Conservation (phyloP, 208 protist genomes). For the Leishmania amazonensis region DNA sequence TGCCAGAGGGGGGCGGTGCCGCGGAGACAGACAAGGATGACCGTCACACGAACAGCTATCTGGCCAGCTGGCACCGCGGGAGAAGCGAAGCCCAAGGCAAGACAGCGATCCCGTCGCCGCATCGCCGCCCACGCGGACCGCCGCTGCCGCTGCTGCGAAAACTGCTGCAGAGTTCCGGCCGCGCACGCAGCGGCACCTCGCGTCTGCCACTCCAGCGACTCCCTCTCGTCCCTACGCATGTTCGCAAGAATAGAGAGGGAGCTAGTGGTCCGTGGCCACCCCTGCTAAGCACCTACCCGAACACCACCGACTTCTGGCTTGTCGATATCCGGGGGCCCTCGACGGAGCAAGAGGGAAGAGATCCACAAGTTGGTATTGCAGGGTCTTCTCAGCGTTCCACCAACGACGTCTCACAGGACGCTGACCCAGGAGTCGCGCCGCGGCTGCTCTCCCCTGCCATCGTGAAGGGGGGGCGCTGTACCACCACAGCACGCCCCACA, state of each 20-base stretch:
- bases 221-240: too few relatives aligned
- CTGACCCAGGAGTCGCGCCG: background rate
- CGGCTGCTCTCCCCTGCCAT: background rate
- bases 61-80: background rate
- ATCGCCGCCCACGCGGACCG: constrained; percentile 34
- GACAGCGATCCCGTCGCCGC: constrained; percentile 31
- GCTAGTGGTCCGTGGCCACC: background rate
- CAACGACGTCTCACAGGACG: background rate
- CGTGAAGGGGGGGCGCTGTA: background rate
- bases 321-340: background rate
- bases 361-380: background rate
- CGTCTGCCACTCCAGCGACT: background rate
- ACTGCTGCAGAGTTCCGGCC: constrained; percentile 10
- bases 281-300: background rate
- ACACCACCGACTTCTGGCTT: background rate
- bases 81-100: constrained; percentile 19
- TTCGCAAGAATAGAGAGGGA: background rate
- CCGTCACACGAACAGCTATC: background rate
- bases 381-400: background rate
- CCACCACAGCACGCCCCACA: background rate
- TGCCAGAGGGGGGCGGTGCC: background rate
- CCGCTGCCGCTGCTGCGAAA: constrained; percentile 41
- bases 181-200: background rate
- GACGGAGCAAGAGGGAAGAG: background rate
- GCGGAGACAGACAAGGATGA: background rate